Conservation (phyloP, 306 rosid species). For the Trifolium dubium region DNA sequence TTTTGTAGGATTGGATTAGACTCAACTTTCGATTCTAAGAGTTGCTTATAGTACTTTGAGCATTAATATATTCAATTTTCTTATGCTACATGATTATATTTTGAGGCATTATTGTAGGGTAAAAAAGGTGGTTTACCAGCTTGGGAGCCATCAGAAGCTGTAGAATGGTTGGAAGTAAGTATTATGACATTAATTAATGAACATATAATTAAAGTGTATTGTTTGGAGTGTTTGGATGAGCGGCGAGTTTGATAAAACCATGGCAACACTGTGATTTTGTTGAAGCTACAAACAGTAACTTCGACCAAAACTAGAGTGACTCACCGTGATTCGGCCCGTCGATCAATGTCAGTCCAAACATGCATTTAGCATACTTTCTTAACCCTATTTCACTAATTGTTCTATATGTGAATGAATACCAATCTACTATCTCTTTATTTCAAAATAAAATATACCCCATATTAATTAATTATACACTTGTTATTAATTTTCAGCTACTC, state of each 20-base stretch:
- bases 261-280: too few relatives aligned
- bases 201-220: background rate
- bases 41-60: too few relatives aligned
- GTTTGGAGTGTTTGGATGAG: too few relatives aligned
- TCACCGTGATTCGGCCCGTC: too few relatives aligned
- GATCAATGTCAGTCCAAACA: too few relatives aligned
- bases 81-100: background rate
- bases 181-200: background rate
- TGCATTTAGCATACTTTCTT: background rate
- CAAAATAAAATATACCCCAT: background rate
- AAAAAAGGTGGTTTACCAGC: constrained; percentile 77
- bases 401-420: too few relatives aligned
- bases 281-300: too few relatives aligned
- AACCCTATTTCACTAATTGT: background rate
- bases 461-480: background rate
- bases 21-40: too few relatives aligned
- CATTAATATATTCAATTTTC: background rate
- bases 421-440: background rate
- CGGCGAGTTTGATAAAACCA: too few relatives aligned
- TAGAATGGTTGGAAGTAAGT: constrained; percentile 72
- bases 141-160: constrained; percentile 72
- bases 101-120: constrained; percentile 51
- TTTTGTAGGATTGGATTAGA: too few relatives aligned
- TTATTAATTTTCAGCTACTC: constrained; percentile 35
- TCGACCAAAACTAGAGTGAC: too few relatives aligned